Evolutionary conservation across 768 basidiomycete genomes (phyloP).

Genomic region (Gymnopilus dilepis): DNA sequence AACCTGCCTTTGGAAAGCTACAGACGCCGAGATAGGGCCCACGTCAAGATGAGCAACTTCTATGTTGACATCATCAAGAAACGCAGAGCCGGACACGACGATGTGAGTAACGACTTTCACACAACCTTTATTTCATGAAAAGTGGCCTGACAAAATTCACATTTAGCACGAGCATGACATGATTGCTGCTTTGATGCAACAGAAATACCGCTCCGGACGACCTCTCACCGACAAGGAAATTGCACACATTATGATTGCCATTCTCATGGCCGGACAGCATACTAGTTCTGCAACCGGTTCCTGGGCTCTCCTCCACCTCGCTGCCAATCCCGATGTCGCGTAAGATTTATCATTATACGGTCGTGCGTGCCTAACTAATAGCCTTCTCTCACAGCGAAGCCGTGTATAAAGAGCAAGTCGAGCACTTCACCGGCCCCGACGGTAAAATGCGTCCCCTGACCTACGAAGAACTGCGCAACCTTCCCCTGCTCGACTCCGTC

Average conservation of each 20-base stretch:
- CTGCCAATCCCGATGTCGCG: conserved; percentile 75
- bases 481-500: conserved; percentile 85
- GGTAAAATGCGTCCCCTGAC: conserved; percentile 81
- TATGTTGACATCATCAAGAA: conserved; percentile 86
- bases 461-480: conserved; percentile 83
- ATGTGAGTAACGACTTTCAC: conserved; percentile 36
- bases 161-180: conserved; percentile 80
- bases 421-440: conserved; percentile 77
- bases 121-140: neutral
- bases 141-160: conserved; percentile 12
- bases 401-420: conserved; percentile 89
- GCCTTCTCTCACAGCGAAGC: conserved; percentile 57
- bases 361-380: neutral
- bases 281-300: conserved; percentile 92
- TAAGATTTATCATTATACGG: conserved; percentile 42
- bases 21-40: conserved; percentile 85
- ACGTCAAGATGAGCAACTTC: conserved; percentile 92
- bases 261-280: conserved; percentile 99
- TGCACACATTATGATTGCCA: conserved; percentile 97
- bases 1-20: conserved; percentile 92
- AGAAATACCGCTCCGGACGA: conserved; percentile 83
- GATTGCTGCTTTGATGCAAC: conserved; percentile 85
- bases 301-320: conserved; percentile 90
- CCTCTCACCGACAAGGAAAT: conserved; percentile 87
- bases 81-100: conserved; percentile 57